These are phyloP conservation scores for Cyanidium caldarium DNA, from an alignment of 23 red algal genomes.

Conservation along the genomic window DNA sequence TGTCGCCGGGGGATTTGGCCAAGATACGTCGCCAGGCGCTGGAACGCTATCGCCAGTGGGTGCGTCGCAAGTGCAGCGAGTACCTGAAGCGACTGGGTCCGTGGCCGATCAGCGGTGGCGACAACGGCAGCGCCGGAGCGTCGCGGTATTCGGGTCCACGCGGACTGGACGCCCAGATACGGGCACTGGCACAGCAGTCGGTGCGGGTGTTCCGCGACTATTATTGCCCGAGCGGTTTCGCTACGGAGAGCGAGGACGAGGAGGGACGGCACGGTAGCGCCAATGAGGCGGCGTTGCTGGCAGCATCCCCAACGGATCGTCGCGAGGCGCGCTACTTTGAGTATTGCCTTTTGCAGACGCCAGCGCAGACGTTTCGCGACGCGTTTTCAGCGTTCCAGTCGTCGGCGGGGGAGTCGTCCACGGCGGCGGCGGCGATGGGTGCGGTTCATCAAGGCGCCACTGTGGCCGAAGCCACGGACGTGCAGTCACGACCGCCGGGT, in stretches of 20 bases:
- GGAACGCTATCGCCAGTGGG: conserved; percentile 1
- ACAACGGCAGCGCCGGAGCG: neutral
- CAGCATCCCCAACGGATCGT: too few relatives aligned
- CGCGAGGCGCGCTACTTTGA: neutral
- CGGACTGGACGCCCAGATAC: neutral
- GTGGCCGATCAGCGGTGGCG: neutral
- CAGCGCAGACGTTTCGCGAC: neutral
- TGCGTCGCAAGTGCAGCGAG: neutral
- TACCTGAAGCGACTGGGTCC: neutral
- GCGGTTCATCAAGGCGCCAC: neutral
- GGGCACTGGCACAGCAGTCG: neutral
- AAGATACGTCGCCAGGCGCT: neutral
- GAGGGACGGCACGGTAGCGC: neutral
- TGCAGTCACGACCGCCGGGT: too few relatives aligned
- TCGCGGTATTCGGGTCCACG: neutral
- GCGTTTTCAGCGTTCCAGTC: too few relatives aligned
- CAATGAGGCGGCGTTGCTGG: neutral
- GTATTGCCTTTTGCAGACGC: neutral
- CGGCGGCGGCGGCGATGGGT: neutral
- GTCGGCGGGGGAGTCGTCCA: too few relatives aligned
- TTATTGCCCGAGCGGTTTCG: too few relatives aligned
- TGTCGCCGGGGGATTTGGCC: neutral
- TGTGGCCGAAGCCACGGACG: neutral
- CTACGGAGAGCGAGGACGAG: neutral
- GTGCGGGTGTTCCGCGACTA: neutral